Evolutionary conservation across 768 basidiomycete species (phyloP).

Genomic region (Sistotremastrum niveocremeum): DNA sequence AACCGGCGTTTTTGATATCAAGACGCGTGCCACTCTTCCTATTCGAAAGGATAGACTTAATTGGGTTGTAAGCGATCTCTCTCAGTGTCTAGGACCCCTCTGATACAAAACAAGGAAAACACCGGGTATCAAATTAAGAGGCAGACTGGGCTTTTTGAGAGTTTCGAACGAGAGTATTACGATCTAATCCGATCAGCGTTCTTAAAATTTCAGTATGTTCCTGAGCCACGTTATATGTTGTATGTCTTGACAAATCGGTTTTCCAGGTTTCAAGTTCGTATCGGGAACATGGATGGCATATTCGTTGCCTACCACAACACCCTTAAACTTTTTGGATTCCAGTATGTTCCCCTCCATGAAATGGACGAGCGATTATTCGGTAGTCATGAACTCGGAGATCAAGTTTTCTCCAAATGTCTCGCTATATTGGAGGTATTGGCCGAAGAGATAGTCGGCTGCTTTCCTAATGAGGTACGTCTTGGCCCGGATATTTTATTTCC

Average conservation of each 20-base stretch:
- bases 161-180: constrained; percentile 90
- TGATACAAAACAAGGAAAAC: constrained; percentile 39
- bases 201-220: constrained; percentile 71
- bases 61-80: constrained; percentile 36
- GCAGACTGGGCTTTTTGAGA: constrained; percentile 50
- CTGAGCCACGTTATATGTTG: not conserved
- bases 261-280: constrained; percentile 83
- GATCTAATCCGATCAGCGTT: constrained; percentile 90
- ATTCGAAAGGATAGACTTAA: constrained; percentile 81
- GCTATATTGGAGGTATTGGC: constrained; percentile 53
- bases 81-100: not conserved
- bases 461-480: constrained; percentile 48
- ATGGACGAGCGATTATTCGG: constrained; percentile 82
- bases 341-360: constrained; percentile 76
- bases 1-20: constrained; percentile 89
- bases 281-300: constrained; percentile 95
- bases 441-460: constrained; percentile 40
- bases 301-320: constrained; percentile 85
- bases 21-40: constrained; percentile 78
- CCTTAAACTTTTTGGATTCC: constrained; percentile 79
- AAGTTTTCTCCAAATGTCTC: constrained; percentile 66
- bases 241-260: not conserved
- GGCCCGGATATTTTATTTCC: not conserved
- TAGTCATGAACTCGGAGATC: constrained; percentile 41
- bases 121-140: constrained; percentile 63